Evolutionary conservation across 2,329 filamentous ascomycete species (phyloP).

Genomic region (Aureobasidium sp.): DNA sequence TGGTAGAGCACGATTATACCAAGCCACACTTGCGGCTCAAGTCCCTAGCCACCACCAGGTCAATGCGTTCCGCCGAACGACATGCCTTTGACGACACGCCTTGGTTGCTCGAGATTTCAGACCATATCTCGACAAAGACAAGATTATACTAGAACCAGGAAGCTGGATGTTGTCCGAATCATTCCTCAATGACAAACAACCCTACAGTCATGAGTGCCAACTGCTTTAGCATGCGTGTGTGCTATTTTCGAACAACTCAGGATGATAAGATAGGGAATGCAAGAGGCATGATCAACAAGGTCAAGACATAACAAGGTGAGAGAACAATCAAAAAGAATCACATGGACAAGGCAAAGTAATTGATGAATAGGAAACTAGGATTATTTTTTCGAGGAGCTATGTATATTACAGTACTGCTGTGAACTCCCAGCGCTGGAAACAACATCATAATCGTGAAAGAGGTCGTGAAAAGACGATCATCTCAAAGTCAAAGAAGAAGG

Average conservation of each 20-base stretch:
- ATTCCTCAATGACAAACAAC: too few species aligned
- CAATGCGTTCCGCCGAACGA: background rate
- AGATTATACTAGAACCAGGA: background rate
- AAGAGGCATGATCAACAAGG: background rate
- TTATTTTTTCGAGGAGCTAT: constrained; percentile 6
- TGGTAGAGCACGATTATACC: background rate
- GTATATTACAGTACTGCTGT: constrained; percentile 9
- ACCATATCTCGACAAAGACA: background rate
- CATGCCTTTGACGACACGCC: background rate
- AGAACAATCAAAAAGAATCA: background rate
- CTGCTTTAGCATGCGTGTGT: too few species aligned
- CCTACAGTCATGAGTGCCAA: too few species aligned
- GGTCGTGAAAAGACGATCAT: constrained; percentile 9
- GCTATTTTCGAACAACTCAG: too few species aligned
- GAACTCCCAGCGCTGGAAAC: constrained; percentile 5
- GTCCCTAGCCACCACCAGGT: background rate
- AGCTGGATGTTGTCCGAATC: too few species aligned
- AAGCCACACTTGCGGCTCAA: constrained; percentile 1
- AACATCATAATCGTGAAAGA: constrained; percentile 12
- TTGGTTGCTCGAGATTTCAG: background rate
- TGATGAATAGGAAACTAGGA: constrained; percentile 6
- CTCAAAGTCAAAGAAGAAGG: constrained; percentile 3
- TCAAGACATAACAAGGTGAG: background rate
- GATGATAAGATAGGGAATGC: too few species aligned
- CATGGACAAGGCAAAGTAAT: background rate